Evolutionary conservation across 805 yeast species (phyloP).

Genomic region (Candida qinlingensis): DNA sequence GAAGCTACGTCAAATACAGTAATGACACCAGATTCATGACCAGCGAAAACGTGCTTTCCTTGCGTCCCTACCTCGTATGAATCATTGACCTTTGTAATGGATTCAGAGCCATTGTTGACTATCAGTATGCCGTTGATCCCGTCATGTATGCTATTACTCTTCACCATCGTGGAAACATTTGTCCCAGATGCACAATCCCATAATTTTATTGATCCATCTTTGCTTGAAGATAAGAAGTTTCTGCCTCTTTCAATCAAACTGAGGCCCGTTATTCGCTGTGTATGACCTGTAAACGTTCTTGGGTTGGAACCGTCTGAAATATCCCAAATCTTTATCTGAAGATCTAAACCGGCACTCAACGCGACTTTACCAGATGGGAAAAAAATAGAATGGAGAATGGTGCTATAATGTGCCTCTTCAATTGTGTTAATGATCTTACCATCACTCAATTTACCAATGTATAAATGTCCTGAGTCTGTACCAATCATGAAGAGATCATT

Average conservation of each 20-base stretch:
- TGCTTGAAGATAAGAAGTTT: constrained; percentile 51
- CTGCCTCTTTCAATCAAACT: constrained; percentile 60
- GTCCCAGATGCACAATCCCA: constrained; percentile 69
- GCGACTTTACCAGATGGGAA: constrained; percentile 66
- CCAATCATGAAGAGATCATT: constrained; percentile 30
- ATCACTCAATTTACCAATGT: constrained; percentile 10
- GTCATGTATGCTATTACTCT: constrained; percentile 32
- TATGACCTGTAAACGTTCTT: constrained; percentile 49
- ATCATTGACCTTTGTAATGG: constrained; percentile 2
- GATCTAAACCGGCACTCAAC: constrained; percentile 55
- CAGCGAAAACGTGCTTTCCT: constrained; percentile 40
- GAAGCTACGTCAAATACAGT: constrained; percentile 35
- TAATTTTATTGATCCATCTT: constrained; percentile 50
- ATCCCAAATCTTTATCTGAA: constrained; percentile 59
- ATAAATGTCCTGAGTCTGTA: constrained; percentile 28
- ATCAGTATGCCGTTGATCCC: constrained; percentile 28
- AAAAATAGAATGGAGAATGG: constrained; percentile 38
- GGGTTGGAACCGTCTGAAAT: constrained; percentile 40
- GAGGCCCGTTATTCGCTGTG: constrained; percentile 40
- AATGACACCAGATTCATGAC: constrained; percentile 34
- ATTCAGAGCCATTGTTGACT: not conserved
- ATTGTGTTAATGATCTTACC: constrained; percentile 8
- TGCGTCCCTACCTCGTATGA: constrained; percentile 42
- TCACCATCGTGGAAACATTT: constrained; percentile 35
- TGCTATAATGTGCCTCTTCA: constrained; percentile 44